phyloP scores from a whole-genome alignment of 2,329 filamentous ascomycete species.

The Pestalotiopsis sp. region DNA sequence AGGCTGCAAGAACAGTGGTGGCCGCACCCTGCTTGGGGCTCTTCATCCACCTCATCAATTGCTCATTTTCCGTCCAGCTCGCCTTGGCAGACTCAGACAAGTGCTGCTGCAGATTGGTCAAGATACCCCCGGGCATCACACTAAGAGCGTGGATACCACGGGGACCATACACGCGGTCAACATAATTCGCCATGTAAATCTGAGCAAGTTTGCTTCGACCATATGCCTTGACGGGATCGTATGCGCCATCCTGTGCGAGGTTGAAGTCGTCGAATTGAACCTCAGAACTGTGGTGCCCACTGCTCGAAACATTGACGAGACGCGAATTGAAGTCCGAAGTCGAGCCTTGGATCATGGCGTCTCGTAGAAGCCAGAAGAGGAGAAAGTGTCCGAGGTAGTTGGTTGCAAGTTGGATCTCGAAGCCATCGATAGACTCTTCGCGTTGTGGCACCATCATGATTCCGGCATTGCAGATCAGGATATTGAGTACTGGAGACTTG shows the following conservation, averaged over 20 bases:
- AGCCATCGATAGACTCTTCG: conserved; percentile 25
- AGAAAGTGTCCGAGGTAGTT: conserved; percentile 21
- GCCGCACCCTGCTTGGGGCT: conserved; percentile 45
- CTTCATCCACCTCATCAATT: conserved; percentile 26
- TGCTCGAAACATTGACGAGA: conserved; percentile 44
- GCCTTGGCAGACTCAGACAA: conserved; percentile 15
- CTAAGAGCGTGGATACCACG: conserved; percentile 1
- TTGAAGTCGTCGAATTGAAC: conserved; percentile 42
- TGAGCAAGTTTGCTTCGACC: conserved; percentile 53
- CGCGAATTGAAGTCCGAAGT: conserved; percentile 31
- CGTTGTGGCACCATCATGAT: conserved; percentile 33
- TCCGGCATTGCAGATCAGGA: conserved; percentile 23
- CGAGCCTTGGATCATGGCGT: conserved; percentile 13
- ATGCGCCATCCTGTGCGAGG: conserved; percentile 32
- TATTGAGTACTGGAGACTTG: conserved; percentile 17
- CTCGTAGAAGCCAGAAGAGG: conserved; percentile 21
- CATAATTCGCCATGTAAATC: conserved; percentile 26
- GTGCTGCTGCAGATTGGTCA: conserved; percentile 27
- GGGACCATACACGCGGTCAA: not conserved
- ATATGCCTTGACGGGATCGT: conserved; percentile 43
- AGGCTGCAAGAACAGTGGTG: conserved; percentile 42
- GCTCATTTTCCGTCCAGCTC: not conserved
- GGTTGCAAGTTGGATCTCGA: conserved; percentile 22
- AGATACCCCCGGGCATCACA: conserved; percentile 50
- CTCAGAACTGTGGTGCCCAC: conserved; percentile 36